Conservation (phyloP, 768 basidiomycete species). For the Tricholoma furcatifolium region DNA sequence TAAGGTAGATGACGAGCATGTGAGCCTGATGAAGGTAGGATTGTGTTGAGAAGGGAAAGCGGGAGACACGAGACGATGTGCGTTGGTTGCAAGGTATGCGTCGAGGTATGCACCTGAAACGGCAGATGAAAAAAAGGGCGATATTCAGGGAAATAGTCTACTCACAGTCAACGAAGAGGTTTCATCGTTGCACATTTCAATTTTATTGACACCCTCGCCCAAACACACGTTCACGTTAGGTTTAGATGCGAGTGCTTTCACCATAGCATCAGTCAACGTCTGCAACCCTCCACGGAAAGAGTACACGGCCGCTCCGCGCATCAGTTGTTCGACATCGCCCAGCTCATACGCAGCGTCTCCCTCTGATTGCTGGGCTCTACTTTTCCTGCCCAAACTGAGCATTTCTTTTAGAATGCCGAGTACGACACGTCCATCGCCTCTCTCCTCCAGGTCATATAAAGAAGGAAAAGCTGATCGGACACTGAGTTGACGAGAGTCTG, state of each 20-base stretch:
- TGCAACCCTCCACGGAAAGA: constrained; percentile 79
- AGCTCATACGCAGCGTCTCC: constrained; percentile 37
- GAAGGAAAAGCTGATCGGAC: constrained; percentile 75
- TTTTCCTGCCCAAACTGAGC: constrained; percentile 13
- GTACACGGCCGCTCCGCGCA: constrained; percentile 72
- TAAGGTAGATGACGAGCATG: constrained; percentile 47
- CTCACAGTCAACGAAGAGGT: constrained; percentile 44
- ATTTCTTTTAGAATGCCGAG: constrained; percentile 46
- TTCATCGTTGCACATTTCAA: constrained; percentile 32
- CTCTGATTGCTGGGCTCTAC: constrained; percentile 11
- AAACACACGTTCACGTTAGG: constrained; percentile 60
- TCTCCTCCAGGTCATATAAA: constrained; percentile 68
- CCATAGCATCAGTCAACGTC: constrained; percentile 60
- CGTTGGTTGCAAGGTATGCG: constrained; percentile 37
- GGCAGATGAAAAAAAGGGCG: background rate
- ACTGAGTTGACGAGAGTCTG: constrained; percentile 75
- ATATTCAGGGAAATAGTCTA: constrained; percentile 4
- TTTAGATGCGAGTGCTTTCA: constrained; percentile 37
- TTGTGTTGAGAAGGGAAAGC: constrained; percentile 46
- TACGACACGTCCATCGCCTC: constrained; percentile 69
- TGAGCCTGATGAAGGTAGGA: constrained; percentile 34
- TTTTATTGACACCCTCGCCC: constrained; percentile 35
- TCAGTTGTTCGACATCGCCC: constrained; percentile 43
- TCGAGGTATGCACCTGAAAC: constrained; percentile 5
- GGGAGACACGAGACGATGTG: constrained; percentile 81